Percentiles rank a stretch among this genome's conserved stretches.
Conservation (phyloP, 495 filamentous ascomycete genomes). For the Penicillium steckii region DNA sequence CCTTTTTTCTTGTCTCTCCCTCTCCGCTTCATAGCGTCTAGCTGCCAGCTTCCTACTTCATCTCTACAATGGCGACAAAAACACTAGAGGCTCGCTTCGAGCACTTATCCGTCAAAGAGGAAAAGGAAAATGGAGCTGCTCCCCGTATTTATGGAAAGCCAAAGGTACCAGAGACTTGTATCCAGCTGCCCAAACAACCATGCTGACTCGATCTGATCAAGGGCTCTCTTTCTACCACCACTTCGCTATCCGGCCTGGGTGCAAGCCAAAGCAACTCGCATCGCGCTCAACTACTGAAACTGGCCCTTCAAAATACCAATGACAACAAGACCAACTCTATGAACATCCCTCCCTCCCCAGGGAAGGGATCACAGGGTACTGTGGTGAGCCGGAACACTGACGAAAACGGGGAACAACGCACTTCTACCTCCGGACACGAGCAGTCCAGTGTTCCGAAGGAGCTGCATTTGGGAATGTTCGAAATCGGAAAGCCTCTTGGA, state of each 20-base stretch:
- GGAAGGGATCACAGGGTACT: constrained; percentile 35
- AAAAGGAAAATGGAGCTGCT: constrained; percentile 61
- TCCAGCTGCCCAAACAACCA: background rate
- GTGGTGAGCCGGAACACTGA: constrained; percentile 49
- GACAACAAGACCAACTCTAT: constrained; percentile 51
- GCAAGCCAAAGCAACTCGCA: constrained; percentile 58
- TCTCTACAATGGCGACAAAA: constrained; percentile 53
- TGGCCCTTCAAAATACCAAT: constrained; percentile 74
- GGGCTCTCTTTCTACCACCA: constrained; percentile 48
- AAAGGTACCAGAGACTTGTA: constrained; percentile 54
- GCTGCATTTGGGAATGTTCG: constrained; percentile 97
- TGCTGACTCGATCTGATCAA: constrained; percentile 30
- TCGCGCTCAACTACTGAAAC: constrained; percentile 72
- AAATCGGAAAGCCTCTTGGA: constrained; percentile 92
- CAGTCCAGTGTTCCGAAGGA: constrained; percentile 64
- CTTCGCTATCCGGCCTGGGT: constrained; percentile 53
- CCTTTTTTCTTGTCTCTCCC: background rate
- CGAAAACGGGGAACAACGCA: constrained; percentile 55
- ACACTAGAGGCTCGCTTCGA: constrained; percentile 78
- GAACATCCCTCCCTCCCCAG: constrained; percentile 33
- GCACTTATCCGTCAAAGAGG: constrained; percentile 77
- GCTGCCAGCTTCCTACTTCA: constrained; percentile 6
- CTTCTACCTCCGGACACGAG: constrained; percentile 54
- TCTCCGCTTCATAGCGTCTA: background rate
- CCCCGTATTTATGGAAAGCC: constrained; percentile 57